Evolutionary conservation across 108 stramenopile species (phyloP).

Genomic region (Schizochytrium sp.): DNA sequence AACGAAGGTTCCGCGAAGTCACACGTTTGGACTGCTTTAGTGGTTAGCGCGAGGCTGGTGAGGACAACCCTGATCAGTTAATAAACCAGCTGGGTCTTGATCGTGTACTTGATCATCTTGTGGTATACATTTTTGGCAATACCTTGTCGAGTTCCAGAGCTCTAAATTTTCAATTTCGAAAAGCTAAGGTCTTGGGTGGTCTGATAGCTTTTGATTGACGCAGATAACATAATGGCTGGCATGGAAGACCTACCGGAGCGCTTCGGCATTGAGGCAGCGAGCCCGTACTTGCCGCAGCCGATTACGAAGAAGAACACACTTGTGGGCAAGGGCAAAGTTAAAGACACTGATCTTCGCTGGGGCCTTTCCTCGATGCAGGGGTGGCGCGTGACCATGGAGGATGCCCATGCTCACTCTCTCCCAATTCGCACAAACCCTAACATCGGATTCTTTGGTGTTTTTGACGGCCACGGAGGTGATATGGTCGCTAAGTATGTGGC

Average conservation of each 20-base stretch:
- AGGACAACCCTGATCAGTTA: too few species aligned
- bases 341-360: background rate
- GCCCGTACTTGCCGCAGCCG: constrained; percentile 55
- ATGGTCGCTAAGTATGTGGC: constrained; percentile 28
- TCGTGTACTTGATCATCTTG: too few species aligned
- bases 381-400: constrained; percentile 65
- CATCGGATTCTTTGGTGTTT: constrained; percentile 29
- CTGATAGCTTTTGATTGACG: too few species aligned
- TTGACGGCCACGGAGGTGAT: constrained; percentile 64
- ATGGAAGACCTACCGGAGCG: constrained; percentile 59
- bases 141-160: too few species aligned
- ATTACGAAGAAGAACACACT: constrained; percentile 21
- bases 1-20: too few species aligned
- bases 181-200: too few species aligned
- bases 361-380: constrained; percentile 64
- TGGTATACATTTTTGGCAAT: too few species aligned
- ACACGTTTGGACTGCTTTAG: too few species aligned
- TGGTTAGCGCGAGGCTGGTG: too few species aligned
- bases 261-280: constrained; percentile 51
- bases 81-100: too few species aligned
- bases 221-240: background rate
- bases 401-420: constrained; percentile 23
- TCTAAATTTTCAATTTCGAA: too few species aligned
- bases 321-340: constrained; percentile 53
- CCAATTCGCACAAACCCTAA: background rate